phyloP scores from a whole-genome alignment of 805 yeast species.

The Candida ulmi region DNA sequence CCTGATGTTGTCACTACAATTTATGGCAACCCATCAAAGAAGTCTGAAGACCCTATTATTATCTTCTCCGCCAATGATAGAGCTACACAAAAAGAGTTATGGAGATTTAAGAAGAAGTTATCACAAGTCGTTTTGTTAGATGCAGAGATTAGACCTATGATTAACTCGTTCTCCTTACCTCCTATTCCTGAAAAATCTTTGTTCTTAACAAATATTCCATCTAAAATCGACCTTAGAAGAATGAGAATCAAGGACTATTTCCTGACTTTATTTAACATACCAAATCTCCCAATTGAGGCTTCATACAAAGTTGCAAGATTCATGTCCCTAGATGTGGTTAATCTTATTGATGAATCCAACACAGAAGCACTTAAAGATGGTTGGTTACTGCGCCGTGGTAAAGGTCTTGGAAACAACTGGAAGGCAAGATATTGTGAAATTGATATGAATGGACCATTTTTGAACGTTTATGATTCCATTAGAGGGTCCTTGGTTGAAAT shows the following conservation, averaged over 20 bases:
- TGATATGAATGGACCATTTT: constrained; percentile 40
- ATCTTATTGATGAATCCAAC: constrained; percentile 48
- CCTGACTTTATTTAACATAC: constrained; percentile 46
- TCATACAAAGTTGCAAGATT: constrained; percentile 54
- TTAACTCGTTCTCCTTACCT: constrained; percentile 45
- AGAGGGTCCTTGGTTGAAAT: constrained; percentile 51
- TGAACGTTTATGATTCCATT: constrained; percentile 53
- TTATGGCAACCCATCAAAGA: constrained; percentile 31
- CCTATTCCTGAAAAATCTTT: constrained; percentile 56
- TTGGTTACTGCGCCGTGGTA: constrained; percentile 54
- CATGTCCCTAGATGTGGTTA: constrained; percentile 60
- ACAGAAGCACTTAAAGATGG: constrained; percentile 59
- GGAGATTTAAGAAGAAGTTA: constrained; percentile 65
- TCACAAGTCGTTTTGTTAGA: constrained; percentile 60
- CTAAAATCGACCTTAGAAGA: constrained; percentile 58
- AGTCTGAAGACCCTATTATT: constrained; percentile 52
- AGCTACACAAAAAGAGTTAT: constrained; percentile 58
- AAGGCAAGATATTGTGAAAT: constrained; percentile 63
- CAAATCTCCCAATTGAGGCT: constrained; percentile 50
- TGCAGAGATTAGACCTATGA: constrained; percentile 45
- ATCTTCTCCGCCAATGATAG: constrained; percentile 61
- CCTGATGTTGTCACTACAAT: constrained; percentile 47
- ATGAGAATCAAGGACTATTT: constrained; percentile 54
- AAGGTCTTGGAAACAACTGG: constrained; percentile 63
- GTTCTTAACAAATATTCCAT: constrained; percentile 57